phyloP scores from a whole-genome alignment of 345 rosid genomes.

The Eucalyptus shirleyi region DNA sequence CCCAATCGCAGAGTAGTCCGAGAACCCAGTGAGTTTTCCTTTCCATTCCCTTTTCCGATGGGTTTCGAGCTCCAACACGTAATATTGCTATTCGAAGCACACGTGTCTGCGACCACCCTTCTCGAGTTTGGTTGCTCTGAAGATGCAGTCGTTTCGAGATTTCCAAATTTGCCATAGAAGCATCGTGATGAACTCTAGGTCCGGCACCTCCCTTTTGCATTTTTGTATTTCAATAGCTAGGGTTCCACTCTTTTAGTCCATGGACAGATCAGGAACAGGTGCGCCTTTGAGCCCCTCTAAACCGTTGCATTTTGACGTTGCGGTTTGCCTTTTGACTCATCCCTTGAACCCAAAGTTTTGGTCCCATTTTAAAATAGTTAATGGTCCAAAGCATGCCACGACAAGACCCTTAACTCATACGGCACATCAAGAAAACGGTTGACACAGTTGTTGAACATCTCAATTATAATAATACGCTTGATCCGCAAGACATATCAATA shows the following conservation, averaged over 20 bases:
- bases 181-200: not conserved
- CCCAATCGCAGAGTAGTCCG: too few species aligned
- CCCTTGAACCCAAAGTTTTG: not conserved
- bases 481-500: not conserved
- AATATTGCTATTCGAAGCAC: not conserved
- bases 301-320: not conserved
- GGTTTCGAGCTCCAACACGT: not conserved
- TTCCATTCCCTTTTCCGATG: not conserved
- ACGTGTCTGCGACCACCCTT: rapidly evolving
- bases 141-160: too few species aligned
- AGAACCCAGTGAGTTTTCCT: not conserved
- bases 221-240: not conserved
- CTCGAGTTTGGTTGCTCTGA: not conserved
- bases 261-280: not conserved
- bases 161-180: not conserved
- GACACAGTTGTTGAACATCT: not conserved
- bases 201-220: not conserved
- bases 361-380: not conserved
- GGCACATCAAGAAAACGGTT: not conserved
- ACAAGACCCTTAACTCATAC: not conserved
- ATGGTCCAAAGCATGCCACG: not conserved
- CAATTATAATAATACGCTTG: not conserved
- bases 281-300: not conserved
- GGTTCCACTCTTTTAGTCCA: not conserved
- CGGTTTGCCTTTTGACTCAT: too few species aligned